phyloP scores from a whole-genome alignment of 2,329 filamentous ascomycete species.

The Talaromyces sp. region DNA sequence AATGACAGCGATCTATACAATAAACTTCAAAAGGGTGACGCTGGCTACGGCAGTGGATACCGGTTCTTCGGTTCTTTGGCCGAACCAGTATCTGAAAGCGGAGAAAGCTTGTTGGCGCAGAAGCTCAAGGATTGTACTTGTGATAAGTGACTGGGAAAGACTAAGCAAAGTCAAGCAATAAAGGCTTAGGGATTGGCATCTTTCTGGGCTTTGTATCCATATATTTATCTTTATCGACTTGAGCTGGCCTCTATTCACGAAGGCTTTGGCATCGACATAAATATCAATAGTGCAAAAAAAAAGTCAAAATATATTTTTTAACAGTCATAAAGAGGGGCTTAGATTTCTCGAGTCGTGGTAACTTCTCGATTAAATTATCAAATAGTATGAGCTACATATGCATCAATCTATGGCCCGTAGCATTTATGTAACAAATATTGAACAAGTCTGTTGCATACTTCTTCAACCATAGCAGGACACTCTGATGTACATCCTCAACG shows the following conservation, averaged over 20 bases:
- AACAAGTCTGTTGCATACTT: too few relatives aligned
- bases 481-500: too few relatives aligned
- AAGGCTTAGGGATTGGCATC: too few relatives aligned
- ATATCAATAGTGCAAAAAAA: background rate
- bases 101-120: conserved; percentile 65
- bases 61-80: conserved; percentile 38
- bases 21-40: conserved; percentile 63
- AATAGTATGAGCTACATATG: too few relatives aligned
- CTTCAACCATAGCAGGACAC: too few relatives aligned
- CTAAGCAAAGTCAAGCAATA: too few relatives aligned
- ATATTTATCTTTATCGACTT: background rate
- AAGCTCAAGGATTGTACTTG: conserved; percentile 57
- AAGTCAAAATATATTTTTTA: background rate
- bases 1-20: conserved; percentile 47
- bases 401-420: too few relatives aligned
- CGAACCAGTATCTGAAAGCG: conserved; percentile 32
- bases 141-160: conserved; percentile 17
- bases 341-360: too few relatives aligned
- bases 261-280: background rate
- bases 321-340: background rate
- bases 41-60: conserved; percentile 57
- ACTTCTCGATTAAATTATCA: too few relatives aligned
- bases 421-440: too few relatives aligned
- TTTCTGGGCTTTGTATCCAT: too few relatives aligned
- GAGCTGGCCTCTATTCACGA: background rate